A percentile compares a stretch with the other conserved stretches of the same genome.
These are phyloP conservation scores for Eucalyptus coolabah DNA, from an alignment of 345 rosid species.

Conservation along the genomic window DNA sequence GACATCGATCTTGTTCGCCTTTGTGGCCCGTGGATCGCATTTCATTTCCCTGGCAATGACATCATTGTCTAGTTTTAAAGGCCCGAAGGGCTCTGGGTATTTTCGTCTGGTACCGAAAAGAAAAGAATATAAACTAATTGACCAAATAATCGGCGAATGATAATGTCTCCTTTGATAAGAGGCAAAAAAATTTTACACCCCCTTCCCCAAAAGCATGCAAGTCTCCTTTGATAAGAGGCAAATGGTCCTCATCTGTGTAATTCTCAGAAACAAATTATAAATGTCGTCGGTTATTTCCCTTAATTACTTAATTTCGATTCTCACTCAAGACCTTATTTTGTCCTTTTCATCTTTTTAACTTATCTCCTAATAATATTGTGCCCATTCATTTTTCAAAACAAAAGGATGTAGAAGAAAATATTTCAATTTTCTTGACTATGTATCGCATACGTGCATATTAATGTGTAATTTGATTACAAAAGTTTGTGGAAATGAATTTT, in stretches of 20 bases:
- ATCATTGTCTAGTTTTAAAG: neutral
- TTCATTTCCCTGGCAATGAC: neutral
- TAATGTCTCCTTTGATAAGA: neutral
- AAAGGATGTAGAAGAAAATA: neutral
- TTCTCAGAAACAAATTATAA: neutral
- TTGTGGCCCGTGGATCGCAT: neutral
- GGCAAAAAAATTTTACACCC: no score
- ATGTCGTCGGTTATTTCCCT: fast-evolving
- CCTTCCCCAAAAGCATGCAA: no score
- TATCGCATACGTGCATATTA: fast-evolving
- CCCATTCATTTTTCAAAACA: fast-evolving
- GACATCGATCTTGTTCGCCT: neutral
- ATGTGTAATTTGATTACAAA: fast-evolving
- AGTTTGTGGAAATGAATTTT: neutral
- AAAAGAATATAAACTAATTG: no score
- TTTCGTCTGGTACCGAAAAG: neutral
- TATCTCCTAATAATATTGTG: fast-evolving
- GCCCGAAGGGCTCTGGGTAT: neutral
- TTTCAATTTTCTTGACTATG: neutral
- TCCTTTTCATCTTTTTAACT: neutral
- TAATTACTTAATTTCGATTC: neutral
- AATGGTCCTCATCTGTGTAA: neutral
- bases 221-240: neutral
- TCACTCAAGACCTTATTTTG: fast-evolving
- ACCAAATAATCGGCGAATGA: neutral